phyloP scores from a whole-genome alignment of 306 rosid genomes.

The Vigna radiata region DNA sequence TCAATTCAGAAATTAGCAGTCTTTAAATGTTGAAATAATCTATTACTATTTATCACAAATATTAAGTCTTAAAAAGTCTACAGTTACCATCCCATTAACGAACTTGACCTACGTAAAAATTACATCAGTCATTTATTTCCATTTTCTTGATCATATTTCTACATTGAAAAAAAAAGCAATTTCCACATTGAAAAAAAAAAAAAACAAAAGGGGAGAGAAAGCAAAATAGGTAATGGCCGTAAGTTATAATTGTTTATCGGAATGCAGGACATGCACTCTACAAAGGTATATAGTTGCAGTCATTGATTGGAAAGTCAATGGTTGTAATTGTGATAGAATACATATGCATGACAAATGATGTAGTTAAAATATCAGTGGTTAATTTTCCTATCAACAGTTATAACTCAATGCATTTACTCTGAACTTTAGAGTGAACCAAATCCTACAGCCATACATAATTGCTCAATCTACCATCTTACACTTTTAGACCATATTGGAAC shows the following conservation, averaged over 20 bases:
- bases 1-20: background rate
- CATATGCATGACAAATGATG: conserved; percentile 4
- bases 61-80: conserved; percentile 3
- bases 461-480: conserved; percentile 70
- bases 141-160: conserved; percentile 14
- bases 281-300: background rate
- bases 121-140: background rate
- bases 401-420: background rate
- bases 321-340: background rate
- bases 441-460: conserved; percentile 21
- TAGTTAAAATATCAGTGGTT: background rate
- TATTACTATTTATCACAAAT: conserved; percentile 19
- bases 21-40: conserved; percentile 26
- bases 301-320: background rate
- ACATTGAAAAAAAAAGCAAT: background rate
- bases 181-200: background rate
- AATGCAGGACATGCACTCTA: background rate
- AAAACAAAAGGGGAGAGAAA: background rate
- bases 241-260: background rate
- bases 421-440: conserved; percentile 4
- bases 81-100: conserved; percentile 8
- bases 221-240: background rate
- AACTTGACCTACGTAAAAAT: background rate
- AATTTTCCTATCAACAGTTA: background rate
- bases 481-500: conserved; percentile 88